Conservation (phyloP, 768 basidiomycete species). For the Paxillus involutus region DNA sequence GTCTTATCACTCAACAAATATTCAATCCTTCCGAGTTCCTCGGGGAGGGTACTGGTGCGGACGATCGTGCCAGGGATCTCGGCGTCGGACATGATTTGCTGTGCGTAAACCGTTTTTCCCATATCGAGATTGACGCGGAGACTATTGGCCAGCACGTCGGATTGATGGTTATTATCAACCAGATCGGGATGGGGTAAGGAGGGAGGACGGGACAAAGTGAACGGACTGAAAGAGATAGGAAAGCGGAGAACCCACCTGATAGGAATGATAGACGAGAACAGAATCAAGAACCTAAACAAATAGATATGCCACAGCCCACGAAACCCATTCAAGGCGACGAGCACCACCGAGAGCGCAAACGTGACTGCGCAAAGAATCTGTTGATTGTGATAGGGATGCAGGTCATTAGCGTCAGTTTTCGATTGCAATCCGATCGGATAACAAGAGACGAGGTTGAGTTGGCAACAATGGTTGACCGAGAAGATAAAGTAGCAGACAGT, state of each 20-base stretch:
- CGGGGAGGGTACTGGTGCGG: slow-evolving; percentile 94
- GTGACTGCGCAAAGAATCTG: slow-evolving; percentile 95
- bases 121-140: slow-evolving; percentile 99
- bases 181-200: neutral
- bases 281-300: slow-evolving; percentile 92
- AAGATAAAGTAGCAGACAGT: too few relatives aligned
- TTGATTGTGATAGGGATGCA: neutral
- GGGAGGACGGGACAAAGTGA: neutral
- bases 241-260: slow-evolving; percentile 71
- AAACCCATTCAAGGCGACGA: slow-evolving; percentile 96
- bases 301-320: slow-evolving; percentile 95
- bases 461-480: too few relatives aligned
- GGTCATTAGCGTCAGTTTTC: neutral
- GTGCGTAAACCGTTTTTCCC: slow-evolving; percentile 98
- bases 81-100: slow-evolving; percentile 88
- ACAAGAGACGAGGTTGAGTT: neutral
- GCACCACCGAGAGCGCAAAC: slow-evolving; percentile 84
- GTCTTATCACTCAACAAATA: slow-evolving; percentile 98
- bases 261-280: slow-evolving; percentile 98
- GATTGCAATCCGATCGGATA: neutral
- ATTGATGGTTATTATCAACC: neutral
- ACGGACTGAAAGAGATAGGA: neutral
- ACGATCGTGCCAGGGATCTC: slow-evolving; percentile 97
- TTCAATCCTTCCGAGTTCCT: slow-evolving; percentile 93
- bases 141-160: slow-evolving; percentile 40